phyloP scores from a whole-genome alignment of 768 basidiomycete genomes.

The Hydnomerulius pinastri region DNA sequence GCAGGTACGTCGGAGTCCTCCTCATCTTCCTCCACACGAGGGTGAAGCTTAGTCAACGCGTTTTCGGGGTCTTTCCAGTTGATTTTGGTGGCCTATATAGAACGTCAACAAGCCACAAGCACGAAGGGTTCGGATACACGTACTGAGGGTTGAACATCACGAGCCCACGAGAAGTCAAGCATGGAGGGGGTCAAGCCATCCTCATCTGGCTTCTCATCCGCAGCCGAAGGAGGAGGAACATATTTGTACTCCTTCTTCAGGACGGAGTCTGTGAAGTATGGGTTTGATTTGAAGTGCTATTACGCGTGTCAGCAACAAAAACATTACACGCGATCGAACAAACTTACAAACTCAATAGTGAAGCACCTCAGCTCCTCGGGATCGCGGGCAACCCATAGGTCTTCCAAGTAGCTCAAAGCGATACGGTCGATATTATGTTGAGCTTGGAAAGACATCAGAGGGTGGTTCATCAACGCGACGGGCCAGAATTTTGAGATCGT shows the following conservation, averaged over 20 bases:
- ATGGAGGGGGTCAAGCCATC: constrained; percentile 78
- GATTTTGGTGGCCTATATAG: constrained; percentile 59
- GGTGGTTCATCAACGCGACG: constrained; percentile 78
- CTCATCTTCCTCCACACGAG: constrained; percentile 59
- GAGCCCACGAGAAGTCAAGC: constrained; percentile 81
- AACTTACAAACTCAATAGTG: constrained; percentile 85
- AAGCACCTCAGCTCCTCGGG: constrained; percentile 75
- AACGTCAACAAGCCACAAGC: constrained; percentile 1
- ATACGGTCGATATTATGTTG: constrained; percentile 78
- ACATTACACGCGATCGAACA: constrained; percentile 4
- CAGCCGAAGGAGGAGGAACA: constrained; percentile 52
- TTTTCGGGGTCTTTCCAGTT: constrained; percentile 80
- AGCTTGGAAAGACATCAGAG: constrained; percentile 59
- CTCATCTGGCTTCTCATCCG: constrained; percentile 60
- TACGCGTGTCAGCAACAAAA: constrained; percentile 4
- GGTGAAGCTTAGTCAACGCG: constrained; percentile 78
- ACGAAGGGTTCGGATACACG: constrained; percentile 16
- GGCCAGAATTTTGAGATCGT: constrained; percentile 82
- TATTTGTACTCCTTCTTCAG: constrained; percentile 85
- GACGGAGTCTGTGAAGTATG: constrained; percentile 74
- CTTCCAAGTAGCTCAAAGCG: constrained; percentile 82
- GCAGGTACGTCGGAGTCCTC: constrained; percentile 58
- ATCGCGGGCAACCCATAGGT: constrained; percentile 82
- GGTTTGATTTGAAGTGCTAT: constrained; percentile 85
- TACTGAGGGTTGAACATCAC: constrained; percentile 69